Base-by-base conservation (phyloP, 225 moss, liverwort and hornwort genomes). In the Rhytidiadelphus loreus region DNA sequence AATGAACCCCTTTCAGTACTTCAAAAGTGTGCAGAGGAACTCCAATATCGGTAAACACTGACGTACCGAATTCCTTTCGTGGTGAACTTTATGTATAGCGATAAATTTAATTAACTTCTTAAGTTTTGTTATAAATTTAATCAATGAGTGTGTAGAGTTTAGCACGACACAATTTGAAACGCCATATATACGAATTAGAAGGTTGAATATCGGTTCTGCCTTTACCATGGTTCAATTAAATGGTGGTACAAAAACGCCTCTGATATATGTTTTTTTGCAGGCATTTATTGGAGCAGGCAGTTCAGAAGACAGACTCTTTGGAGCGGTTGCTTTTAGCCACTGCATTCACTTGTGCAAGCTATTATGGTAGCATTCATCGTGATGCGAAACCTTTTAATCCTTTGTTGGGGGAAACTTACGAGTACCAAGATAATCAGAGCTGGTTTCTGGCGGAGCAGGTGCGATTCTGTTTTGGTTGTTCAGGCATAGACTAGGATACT, bases 331-430 rank as follows among this genome's bases (percentile, higher is more conserved):
- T 97, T 33, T 91, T 90, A 91, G 95, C 96, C 52, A 95, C 95
- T 85, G 92, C 96, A 78, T 98, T 96, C 86, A 94, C 94, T 48
- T 98, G 98, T 91, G 96, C 96, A 64, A 95, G 97, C 81, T 98
- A 98, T 89, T 93, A 96, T 92, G 97, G 97, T 65, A 97, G 98
- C 91, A 97, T 98, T 87, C 96, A 98, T 89, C 98, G 98, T 88
- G 98, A 98, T 90, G 96, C 98, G 19, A 98, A 98, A 89, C 98
- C 98, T 73, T 98, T 98, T 92, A 98, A 98, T 90, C 98, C 98
- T 43, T 90, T 98, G 92, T 85, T 98, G 94, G 98, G 98, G 59
- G 98, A 98, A 93, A 96, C 97, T 17, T 98, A 94, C 80, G 98
- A 98, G 91, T 98, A 94, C 90, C 93, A 96, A 71, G 98, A 98